Evolutionary conservation across 352 stramenopile genomes (phyloP), one percentile per base, ranked within the genome.

Genomic region (Globisporangium ultimum): DNA sequence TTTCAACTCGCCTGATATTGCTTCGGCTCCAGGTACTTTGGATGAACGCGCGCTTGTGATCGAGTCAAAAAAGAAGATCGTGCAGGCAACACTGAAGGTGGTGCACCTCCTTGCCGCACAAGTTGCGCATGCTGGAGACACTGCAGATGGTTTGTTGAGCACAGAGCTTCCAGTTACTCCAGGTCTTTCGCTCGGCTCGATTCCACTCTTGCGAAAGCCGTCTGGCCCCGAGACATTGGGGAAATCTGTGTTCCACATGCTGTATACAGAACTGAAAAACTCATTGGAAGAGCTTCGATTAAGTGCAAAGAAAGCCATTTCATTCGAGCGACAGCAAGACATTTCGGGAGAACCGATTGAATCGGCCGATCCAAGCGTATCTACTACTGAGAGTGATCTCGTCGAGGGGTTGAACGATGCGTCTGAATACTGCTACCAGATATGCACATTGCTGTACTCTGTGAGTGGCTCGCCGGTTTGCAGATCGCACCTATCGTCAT

Each of bases 181-280:
- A 32, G 74, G 72, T 28, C 70, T 85, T 15, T 74, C 68, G 53
- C 64, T 92, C 24, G 76, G 82, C 22, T 73, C 81, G 1, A 94
- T 95, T 56, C 87, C 87, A 12, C 60, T 95, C 20, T 60, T 92
- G 43, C 75, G 86, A 1, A 94, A 95, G 48, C 88, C 88, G 11
- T 95, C 85, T 20, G 88, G 88, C 0, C 86, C 85, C 4, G 88
- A 95, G 63, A 96, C 88, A 24, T 70, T 96, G 1, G 87, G 88
- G 17, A 96, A 96, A 58, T 95, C 87, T 9, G 88, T 96, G 5
- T 96, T 96, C 38, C 83, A 95, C 58, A 96, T 96, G 88, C 60
- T 96, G 41, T 96, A 93, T 54, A 95, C 86, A 3, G 88, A 96
- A 55, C 55, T 96, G 49, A 91, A 92, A 55, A 96, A 94, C 58